These are phyloP conservation scores for Adansonia gregorii DNA, from an alignment of 441 rosid genomes.

Conservation along the genomic window DNA sequence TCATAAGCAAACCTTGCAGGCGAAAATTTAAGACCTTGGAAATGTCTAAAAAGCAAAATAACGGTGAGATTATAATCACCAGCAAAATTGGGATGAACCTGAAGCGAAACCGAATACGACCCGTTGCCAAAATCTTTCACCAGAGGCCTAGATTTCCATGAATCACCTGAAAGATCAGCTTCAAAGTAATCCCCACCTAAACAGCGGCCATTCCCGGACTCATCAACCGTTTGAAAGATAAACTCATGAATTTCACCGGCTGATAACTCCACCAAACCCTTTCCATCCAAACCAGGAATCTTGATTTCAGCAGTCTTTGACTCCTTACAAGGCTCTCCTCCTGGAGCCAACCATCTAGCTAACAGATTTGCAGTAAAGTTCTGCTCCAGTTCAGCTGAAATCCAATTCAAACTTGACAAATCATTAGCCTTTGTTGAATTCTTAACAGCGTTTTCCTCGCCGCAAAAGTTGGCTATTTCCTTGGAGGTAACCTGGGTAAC, in stretches of 20 bases:
- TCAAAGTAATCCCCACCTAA: slow-evolving; percentile 92
- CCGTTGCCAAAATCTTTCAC: slow-evolving; percentile 86
- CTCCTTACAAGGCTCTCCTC: slow-evolving; percentile 67
- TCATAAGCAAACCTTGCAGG: slow-evolving; percentile 65
- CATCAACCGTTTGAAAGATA: slow-evolving; percentile 64
- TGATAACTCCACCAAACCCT: slow-evolving; percentile 50
- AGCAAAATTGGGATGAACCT: slow-evolving; percentile 86
- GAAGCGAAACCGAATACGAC: slow-evolving; percentile 68
- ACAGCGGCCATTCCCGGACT: slow-evolving; percentile 53
- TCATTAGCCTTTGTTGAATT: slow-evolving; percentile 2
- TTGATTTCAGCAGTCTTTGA: slow-evolving; percentile 59
- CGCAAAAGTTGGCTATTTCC: slow-evolving; percentile 15
- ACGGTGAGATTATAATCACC: slow-evolving; percentile 77
- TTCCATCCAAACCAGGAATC: slow-evolving; percentile 60
- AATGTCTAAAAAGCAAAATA: slow-evolving; percentile 75
- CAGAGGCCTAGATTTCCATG: slow-evolving; percentile 86
- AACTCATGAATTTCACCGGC: slow-evolving; percentile 75
- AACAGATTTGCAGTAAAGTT: slow-evolving; percentile 58
- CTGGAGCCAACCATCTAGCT: slow-evolving; percentile 65
- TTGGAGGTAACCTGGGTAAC: background rate
- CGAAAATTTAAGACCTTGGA: slow-evolving; percentile 73
- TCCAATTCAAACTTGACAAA: slow-evolving; percentile 45
- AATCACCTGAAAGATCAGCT: slow-evolving; percentile 80
- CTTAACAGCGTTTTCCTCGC: background rate
- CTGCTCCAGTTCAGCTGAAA: slow-evolving; percentile 50